phyloP scores from a whole-genome alignment of 2,329 filamentous ascomycete species.

The Diplodia scrobiculata region DNA sequence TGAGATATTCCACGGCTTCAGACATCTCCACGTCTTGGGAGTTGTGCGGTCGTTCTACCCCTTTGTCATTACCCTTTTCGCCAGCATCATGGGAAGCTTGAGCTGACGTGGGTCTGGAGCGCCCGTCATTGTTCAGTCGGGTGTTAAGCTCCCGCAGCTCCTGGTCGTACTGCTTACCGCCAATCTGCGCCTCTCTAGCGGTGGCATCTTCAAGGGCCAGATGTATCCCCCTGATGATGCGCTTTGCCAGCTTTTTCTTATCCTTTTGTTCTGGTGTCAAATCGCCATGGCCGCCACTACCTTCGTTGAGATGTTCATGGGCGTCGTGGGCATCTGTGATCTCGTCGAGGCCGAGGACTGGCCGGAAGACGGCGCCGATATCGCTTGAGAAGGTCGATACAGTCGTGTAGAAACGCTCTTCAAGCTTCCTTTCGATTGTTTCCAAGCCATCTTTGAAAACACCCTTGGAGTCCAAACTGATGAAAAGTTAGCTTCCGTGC shows the following conservation, averaged over 20 bases:
- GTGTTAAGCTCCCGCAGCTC: slow-evolving; percentile 70
- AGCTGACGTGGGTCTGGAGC: slow-evolving; percentile 53
- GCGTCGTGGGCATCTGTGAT: slow-evolving; percentile 45
- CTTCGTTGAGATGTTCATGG: slow-evolving; percentile 47
- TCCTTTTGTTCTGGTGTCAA: slow-evolving; percentile 70
- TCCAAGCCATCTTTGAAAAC: slow-evolving; percentile 59
- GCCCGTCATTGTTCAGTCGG: slow-evolving; percentile 68
- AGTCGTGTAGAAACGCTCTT: slow-evolving; percentile 61
- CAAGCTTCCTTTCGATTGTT: slow-evolving; percentile 56
- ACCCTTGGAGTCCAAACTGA: slow-evolving; percentile 52
- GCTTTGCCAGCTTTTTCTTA: slow-evolving; percentile 80
- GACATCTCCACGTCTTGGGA: slow-evolving; percentile 29
- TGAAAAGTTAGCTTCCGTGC: slow-evolving; percentile 11
- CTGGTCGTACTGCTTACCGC: slow-evolving; percentile 67
- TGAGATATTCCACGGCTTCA: slow-evolving; percentile 10
- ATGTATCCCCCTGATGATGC: slow-evolving; percentile 82
- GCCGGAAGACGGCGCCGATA: slow-evolving; percentile 58
- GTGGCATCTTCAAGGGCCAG: slow-evolving; percentile 74
- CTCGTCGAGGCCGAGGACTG: slow-evolving; percentile 55
- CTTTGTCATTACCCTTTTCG: slow-evolving; percentile 31
- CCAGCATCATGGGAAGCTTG: slow-evolving; percentile 35
- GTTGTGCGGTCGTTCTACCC: slow-evolving; percentile 15
- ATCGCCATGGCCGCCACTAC: slow-evolving; percentile 45
- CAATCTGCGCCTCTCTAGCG: slow-evolving; percentile 78
- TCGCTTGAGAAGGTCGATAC: slow-evolving; percentile 63